Conservation (phyloP, 2,329 filamentous ascomycete genomes). For the Penicillium sp. region DNA sequence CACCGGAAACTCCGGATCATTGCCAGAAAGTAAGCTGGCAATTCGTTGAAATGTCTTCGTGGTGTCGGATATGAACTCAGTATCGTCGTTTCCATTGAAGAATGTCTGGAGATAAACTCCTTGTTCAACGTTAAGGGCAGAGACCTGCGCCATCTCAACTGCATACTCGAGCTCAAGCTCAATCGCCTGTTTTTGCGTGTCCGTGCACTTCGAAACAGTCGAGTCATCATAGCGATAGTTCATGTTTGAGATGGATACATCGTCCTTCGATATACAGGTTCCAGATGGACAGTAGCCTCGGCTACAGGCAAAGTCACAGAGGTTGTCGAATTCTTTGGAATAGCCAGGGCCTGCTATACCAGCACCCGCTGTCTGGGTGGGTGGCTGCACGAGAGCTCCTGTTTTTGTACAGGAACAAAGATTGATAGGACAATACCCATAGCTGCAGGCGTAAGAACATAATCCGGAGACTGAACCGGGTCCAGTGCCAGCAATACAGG, state of each 20-base stretch:
- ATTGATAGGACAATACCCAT: constrained; percentile 1
- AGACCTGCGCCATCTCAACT: neutral
- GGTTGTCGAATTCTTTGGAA: neutral
- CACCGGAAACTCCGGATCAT: neutral
- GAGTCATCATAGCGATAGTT: no score
- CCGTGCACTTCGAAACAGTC: no score
- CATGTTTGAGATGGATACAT: no score
- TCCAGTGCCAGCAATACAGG: neutral
- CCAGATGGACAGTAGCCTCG: neutral
- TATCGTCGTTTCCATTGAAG: neutral
- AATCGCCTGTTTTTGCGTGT: neutral
- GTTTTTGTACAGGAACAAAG: neutral
- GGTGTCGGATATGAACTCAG: neutral
- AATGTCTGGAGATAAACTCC: neutral
- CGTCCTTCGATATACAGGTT: neutral
- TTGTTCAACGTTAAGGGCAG: neutral
- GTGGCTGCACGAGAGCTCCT: neutral
- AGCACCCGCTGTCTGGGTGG: neutral
- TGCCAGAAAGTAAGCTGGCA: neutral
- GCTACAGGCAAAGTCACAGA: neutral
- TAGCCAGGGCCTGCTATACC: neutral
- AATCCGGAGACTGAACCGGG: neutral
- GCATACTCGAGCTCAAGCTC: neutral
- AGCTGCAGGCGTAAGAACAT: neutral
- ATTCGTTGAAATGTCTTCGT: neutral